These are phyloP conservation scores for Euphorbia corollata DNA, from an alignment of 441 rosid species.

Conservation along the genomic window DNA sequence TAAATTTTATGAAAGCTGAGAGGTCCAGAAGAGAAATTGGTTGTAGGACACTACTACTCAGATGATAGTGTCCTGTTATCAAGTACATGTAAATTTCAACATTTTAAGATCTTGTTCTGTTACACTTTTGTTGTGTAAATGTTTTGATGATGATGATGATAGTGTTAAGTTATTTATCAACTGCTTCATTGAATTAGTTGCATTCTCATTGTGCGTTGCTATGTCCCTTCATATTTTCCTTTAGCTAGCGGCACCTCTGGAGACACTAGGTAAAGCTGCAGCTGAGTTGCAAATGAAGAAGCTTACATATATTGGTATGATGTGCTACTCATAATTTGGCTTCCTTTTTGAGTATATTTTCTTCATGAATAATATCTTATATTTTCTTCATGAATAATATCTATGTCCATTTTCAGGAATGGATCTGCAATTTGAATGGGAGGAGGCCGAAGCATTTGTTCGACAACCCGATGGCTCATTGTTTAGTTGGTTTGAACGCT, in stretches of 20 bases:
- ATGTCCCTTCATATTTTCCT: constrained; percentile 16
- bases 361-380: background rate
- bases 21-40: background rate
- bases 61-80: background rate
- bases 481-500: constrained; percentile 91
- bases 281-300: constrained; percentile 69
- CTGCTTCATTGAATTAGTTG: background rate
- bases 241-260: constrained; percentile 69
- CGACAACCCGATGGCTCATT: constrained; percentile 76
- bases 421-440: constrained; percentile 85
- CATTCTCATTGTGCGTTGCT: constrained; percentile 1
- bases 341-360: background rate
- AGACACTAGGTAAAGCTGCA: constrained; percentile 64
- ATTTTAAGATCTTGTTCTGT: background rate
- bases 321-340: constrained; percentile 5
- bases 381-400: background rate
- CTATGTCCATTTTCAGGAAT: constrained; percentile 43
- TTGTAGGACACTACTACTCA: background rate
- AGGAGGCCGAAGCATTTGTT: constrained; percentile 60
- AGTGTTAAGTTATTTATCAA: background rate
- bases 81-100: background rate
- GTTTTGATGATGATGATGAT: background rate
- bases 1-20: background rate
- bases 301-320: constrained; percentile 68
- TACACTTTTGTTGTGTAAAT: background rate